Conservation (phyloP, 441 rosid species). For the Brassica balearica region DNA sequence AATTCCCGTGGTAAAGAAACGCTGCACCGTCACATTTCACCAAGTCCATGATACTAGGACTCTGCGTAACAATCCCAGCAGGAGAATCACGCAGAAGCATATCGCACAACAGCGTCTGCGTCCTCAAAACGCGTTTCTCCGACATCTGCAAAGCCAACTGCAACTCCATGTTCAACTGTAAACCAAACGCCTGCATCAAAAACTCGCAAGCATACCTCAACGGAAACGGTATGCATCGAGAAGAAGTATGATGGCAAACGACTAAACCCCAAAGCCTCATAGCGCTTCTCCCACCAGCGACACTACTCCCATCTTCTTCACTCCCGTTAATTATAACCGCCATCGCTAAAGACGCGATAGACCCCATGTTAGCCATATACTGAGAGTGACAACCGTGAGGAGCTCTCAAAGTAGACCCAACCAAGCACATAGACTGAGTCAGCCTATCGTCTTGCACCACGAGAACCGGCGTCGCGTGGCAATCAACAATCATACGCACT, state of each 20-base stretch:
- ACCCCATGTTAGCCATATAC: constrained; percentile 96
- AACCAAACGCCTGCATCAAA: constrained; percentile 96
- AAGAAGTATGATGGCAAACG: constrained; percentile 95
- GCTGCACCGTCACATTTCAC: constrained; percentile 96
- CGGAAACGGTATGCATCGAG: constrained; percentile 88
- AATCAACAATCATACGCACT: constrained; percentile 94
- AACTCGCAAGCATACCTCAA: constrained; percentile 96
- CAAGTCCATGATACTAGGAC: constrained; percentile 92
- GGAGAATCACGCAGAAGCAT: constrained; percentile 98
- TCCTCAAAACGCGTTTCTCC: constrained; percentile 87
- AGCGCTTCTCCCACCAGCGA: constrained; percentile 60
- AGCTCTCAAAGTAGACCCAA: constrained; percentile 95
- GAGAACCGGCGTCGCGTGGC: constrained; percentile 64
- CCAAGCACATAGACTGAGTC: constrained; percentile 90
- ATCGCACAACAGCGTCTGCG: constrained; percentile 91
- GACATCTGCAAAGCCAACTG: constrained; percentile 85
- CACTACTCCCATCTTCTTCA: constrained; percentile 61
- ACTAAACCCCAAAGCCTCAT: constrained; percentile 97
- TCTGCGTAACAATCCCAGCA: constrained; percentile 86
- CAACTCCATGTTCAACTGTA: constrained; percentile 96
- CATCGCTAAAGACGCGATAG: constrained; percentile 86
- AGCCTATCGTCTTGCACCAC: constrained; percentile 78
- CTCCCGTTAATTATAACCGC: constrained; percentile 88
- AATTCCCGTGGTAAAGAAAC: constrained; percentile 78
- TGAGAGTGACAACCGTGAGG: constrained; percentile 98